Evolutionary conservation across 2,329 filamentous ascomycete genomes (phyloP), one percentile per base, ranked within the genome.

Genomic region (Paraphaeosphaeria sporulosa): DNA sequence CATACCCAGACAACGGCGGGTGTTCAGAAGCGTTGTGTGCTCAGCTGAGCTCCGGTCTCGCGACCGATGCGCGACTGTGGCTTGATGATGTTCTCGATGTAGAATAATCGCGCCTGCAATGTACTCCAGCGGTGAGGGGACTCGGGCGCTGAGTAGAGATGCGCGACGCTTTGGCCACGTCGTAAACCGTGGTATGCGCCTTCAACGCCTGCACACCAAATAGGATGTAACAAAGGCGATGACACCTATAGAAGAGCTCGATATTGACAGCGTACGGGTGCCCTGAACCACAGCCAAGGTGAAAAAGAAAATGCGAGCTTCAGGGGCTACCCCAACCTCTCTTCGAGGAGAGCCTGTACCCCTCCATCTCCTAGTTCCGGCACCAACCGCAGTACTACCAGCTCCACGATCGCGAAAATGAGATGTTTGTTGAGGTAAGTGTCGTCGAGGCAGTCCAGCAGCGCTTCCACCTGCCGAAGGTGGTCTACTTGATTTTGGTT

Each of bases 361-460:
- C 88, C 87, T 74, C 87, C 88, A 70, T 92, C 90, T 56, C 84
- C 84, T 70, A 98, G 76, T 80, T 99, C 95, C 4, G 95, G 95
- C 73, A 97, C 86, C 63, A 98, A 78, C 65, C 90, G 87, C 58
- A 93, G 86, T n/a, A 97, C 82, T 2, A 97, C 76, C 59, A 94
- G 79, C 79, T 99, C 95, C 36, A 98, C 80, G 50, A 95, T 83
- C 47, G 87, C 84, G 73, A 96, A 97, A 68, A 97, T 82, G 34
- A 98, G 81, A 79, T 97, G 93, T 80, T 94, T 96, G 80, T 99
- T 99, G 79, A 93, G 90, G 79, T 97, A 97, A 54, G 86, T 83
- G 78, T 97, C 93, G 17, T 86, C 87, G 66, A 97, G 89, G 40
- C 94, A 82, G 69, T 90, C 87, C 49, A 98, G 82, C 48, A 93